Evolutionary conservation across 1,284 basidiomycete species (phyloP).

Genomic region (Leccinum variabile): DNA sequence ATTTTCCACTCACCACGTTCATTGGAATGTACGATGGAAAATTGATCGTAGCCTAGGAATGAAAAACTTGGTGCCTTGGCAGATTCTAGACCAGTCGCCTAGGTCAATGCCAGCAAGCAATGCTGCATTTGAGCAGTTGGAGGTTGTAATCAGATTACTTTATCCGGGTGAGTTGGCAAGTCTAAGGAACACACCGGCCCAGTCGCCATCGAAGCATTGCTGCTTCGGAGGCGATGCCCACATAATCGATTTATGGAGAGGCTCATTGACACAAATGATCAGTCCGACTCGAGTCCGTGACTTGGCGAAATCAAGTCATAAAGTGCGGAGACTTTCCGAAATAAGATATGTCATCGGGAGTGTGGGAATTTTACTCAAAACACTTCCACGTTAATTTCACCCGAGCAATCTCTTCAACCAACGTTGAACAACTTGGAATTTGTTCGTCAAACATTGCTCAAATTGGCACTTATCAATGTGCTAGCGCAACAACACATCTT

Average conservation of each 20-base stretch:
- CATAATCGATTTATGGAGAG: not conserved
- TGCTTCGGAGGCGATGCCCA: not conserved
- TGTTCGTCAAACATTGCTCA: no score
- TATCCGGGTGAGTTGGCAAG: not conserved
- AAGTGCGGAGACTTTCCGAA: slow-evolving; percentile 24
- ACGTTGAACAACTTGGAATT: not conserved
- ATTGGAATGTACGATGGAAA: slow-evolving; percentile 14
- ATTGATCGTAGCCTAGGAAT: slow-evolving; percentile 1
- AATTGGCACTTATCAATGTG: not conserved
- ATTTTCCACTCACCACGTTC: slow-evolving; percentile 13
- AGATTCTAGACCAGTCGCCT: not conserved
- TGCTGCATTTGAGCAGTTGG: not conserved
- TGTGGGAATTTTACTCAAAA: slow-evolving; percentile 16
- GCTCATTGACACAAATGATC: not conserved
- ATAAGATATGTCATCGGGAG: slow-evolving; percentile 24
- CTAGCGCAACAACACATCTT: not conserved
- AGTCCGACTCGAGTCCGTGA: no score
- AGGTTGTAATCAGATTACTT: not conserved
- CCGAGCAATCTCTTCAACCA: not conserved
- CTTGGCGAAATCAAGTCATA: not conserved
- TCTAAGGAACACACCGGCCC: not conserved
- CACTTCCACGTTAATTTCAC: not conserved
- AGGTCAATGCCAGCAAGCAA: not conserved
- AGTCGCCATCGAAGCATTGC: not conserved
- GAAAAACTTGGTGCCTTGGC: not conserved